A percentile compares a stretch with the other conserved stretches of the same genome.
These are phyloP conservation scores for Phytophthora quininea DNA, from an alignment of 352 stramenopile species.

Conservation along the genomic window DNA sequence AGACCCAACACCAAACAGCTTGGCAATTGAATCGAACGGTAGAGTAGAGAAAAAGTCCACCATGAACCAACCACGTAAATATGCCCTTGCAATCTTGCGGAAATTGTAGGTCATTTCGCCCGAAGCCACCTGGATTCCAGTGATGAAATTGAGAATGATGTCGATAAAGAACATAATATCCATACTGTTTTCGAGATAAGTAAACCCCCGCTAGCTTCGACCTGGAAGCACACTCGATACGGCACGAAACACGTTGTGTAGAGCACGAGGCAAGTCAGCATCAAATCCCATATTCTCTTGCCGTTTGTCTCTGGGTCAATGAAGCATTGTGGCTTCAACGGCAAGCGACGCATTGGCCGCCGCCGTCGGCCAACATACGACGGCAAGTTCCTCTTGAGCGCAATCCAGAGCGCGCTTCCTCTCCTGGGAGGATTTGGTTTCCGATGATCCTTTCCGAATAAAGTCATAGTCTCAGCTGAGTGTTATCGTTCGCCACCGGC, in stretches of 20 bases:
- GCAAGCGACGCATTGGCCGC: slow-evolving; percentile 23
- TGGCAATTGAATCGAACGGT: slow-evolving; percentile 66
- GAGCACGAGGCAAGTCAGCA: slow-evolving; percentile 68
- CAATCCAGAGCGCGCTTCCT: slow-evolving; percentile 51
- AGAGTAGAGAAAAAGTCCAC: slow-evolving; percentile 88
- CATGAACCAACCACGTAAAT: slow-evolving; percentile 82
- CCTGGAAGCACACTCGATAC: slow-evolving; percentile 80
- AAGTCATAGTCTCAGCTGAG: slow-evolving; percentile 23
- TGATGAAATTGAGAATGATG: slow-evolving; percentile 85
- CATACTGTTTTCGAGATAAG: slow-evolving; percentile 58
- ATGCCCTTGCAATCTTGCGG: slow-evolving; percentile 50
- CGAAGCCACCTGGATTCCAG: slow-evolving; percentile 61
- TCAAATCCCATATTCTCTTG: slow-evolving; percentile 74
- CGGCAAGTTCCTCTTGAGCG: slow-evolving; percentile 62
- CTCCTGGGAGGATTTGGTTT: slow-evolving; percentile 39
- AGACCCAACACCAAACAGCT: slow-evolving; percentile 39
- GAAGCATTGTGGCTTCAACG: slow-evolving; percentile 49
- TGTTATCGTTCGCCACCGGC: slow-evolving; percentile 10
- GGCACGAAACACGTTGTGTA: slow-evolving; percentile 82
- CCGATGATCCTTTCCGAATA: slow-evolving; percentile 21
- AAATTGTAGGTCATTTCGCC: slow-evolving; percentile 71
- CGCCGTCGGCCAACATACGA: slow-evolving; percentile 47
- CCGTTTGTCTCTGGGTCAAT: slow-evolving; percentile 61
- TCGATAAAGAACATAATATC: slow-evolving; percentile 76
- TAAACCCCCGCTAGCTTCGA: slow-evolving; percentile 56